Evolutionary conservation across 257 asterid species (phyloP), one percentile per base, ranked within the genome.

Genomic region (Knoxia roxburghii): DNA sequence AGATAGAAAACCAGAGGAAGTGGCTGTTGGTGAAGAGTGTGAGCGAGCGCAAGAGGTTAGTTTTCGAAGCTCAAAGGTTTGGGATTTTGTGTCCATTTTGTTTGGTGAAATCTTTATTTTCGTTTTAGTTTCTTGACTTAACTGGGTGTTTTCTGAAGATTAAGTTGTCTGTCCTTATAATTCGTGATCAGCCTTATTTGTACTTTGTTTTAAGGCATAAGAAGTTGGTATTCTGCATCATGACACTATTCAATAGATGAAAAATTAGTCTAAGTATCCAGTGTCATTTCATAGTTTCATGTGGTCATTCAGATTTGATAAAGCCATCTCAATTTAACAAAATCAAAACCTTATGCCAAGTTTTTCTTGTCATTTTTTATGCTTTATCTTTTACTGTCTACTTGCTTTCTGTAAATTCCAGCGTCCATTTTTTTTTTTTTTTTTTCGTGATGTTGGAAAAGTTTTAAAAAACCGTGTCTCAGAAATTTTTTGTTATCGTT

Each of bases 1-100:
- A 85, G 96, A 88, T 68, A 84, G 86, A 67, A 94, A 84, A 67
- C 77, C 86, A n/a, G 96, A 90, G 73, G 99, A 94, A 84, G 80
- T 84, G 76, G 76, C 91, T 48, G 88, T 90, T 68, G 84, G 82
- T 56, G 96, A 94, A 84, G 95, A 94, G 73, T 88, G 86, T 8
- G n/a, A n/a, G n/a, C n/a, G 95, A 90, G 69, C 77, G 84, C 71
- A 84, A 80, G 75, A 87, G 93, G 77, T 84, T 62, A 67, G 84
- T 72, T 59, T 90, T 88, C 77, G 86, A 86, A 72, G 95, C 96
- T 48, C 95, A 84, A 83, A 88, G 99, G 99, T 94, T 72, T 8
- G 68, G 84, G 24, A 27, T 49, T 61, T n/a, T 33, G 63, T 72
- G 26, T 35, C 26, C 29, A 32, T 71, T 67, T 6, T 61, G 50